Base-by-base conservation (phyloP, 1,284 basidiomycete genomes). In the Tilletia setariae region DNA sequence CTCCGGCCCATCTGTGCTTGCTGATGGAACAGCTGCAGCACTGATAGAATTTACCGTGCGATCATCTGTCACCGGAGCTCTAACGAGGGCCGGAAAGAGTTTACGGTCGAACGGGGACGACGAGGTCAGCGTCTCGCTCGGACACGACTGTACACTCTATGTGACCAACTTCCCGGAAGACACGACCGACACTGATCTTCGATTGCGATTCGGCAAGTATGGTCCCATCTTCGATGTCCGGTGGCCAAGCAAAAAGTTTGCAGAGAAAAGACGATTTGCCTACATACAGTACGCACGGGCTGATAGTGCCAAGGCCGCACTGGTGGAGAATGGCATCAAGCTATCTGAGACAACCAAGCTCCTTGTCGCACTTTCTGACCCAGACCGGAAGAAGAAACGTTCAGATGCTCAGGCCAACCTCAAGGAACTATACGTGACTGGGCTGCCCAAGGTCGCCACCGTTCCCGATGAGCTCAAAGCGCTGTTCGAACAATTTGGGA, bases 221-320 rank as follows among this genome's bases (percentile, higher is more conserved):
- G 96, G 96, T 0, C 87, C 86, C 4, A 88, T 99, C 64, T 92
- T 98, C 70, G 93, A 96, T 73, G 91, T 94, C 15, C 90, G 96
- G 21, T 98, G 95, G 96, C 96, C 96, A 6, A 96, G 93, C 84
- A 94, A 94, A 81, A 94, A 95, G 80, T 95, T 93, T 85, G 94
- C 93, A 82, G 88, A 86, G 66, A 90, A 90, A 0, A 86, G 96
- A 30, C 87, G 96, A 15, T 98, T 99, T 83, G 95, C 92, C 81
- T 99, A 98, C 81, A 86, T 99, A 1, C 94, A 97, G 74, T 97
- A 88, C 81, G 90, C 90, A 0, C 89, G 89, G 25, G 91, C 92
- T 0, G 92, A 92, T 11, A 86, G 90, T 1, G 94, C 95, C 0
- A 86, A 91, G 79, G 86, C 86, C 8, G 90, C 94, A 0, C 85